Evolutionary conservation across 2,329 filamentous ascomycete genomes (phyloP), one percentile per base, ranked within the genome.

Genomic region (Erysiphe pulchra): DNA sequence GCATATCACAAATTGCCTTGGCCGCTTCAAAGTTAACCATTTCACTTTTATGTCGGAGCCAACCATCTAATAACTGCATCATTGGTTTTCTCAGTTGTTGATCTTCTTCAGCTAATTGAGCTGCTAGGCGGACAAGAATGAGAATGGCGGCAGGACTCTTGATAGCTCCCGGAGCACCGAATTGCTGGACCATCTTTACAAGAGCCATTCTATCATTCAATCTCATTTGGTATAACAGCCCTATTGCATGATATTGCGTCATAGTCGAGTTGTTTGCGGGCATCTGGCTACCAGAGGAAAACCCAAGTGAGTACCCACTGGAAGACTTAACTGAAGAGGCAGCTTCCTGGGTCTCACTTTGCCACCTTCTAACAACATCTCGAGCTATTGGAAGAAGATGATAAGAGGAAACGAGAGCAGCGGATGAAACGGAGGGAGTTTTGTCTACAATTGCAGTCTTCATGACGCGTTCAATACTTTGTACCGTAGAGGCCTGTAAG

Each of bases 111-210:
- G 87, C 87, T 50, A 98, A 69, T 67, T 93, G 90, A 38, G 87
- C 83, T 32, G 90, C 90, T 52, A 98, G 66, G 54, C 90, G 75
- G 46, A 98, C 90, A 28, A 98, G 71, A 73, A 98, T 78, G 44
- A 98, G 75, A 48, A 86, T 79, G 32, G 86, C 90, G 49, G 87
- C 83, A 17, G 90, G 85, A 62, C 82, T 94, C 75, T 94, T 95
- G 50, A 95, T 79, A 11, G 84, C 84, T 48, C 90, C 90, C 14
- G 85, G 75, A 45, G 79, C 78, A 45, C 85, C 85, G 60, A 94
- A 95, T 62, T 98, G 90, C 66, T 98, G 90, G n/a, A 98, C 87
- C 90, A 98, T 95, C 72, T 98, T 98, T 49, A 95, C 87, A 55
- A 98, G 66, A 18, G 90, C 86, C 90, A 98, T 98, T 56, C 90